Conservation (phyloP, 2,329 filamentous ascomycete species). For the Moelleriella libera region DNA sequence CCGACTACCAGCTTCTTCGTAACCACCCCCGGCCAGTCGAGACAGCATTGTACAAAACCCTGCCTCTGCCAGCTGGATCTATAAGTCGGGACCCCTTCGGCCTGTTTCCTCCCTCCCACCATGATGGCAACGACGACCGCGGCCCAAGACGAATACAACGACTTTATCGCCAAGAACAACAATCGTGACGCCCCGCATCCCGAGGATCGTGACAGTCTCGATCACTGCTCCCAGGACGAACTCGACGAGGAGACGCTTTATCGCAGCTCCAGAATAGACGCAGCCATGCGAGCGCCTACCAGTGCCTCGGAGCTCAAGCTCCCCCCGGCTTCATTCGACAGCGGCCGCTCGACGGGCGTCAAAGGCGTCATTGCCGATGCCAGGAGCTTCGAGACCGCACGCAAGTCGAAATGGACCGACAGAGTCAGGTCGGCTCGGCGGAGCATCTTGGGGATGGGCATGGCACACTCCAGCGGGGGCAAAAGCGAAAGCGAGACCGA, state of each 20-base stretch:
- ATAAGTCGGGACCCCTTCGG: not conserved
- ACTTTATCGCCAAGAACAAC: slow-evolving; percentile 43
- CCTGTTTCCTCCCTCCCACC: slow-evolving; percentile 13
- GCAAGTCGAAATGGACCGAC: slow-evolving; percentile 38
- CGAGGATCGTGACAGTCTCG: slow-evolving; percentile 40
- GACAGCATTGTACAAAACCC: not conserved
- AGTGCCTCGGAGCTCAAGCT: slow-evolving; percentile 40
- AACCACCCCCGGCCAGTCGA: not conserved
- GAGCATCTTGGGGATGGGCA: slow-evolving; percentile 34
- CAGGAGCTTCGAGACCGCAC: slow-evolving; percentile 58
- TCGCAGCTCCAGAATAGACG: slow-evolving; percentile 42
- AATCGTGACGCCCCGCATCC: slow-evolving; percentile 33
- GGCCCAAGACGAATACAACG: slow-evolving; percentile 54
- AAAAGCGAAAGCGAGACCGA: slow-evolving; percentile 33
- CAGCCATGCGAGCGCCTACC: slow-evolving; percentile 50
- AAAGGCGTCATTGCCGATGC: slow-evolving; percentile 83
- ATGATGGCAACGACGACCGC: slow-evolving; percentile 42
- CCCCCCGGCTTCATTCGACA: slow-evolving; percentile 48
- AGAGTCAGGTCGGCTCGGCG: slow-evolving; percentile 36
- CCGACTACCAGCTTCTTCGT: not conserved
- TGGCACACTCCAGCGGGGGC: not conserved
- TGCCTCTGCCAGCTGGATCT: not conserved
- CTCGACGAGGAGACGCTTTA: slow-evolving; percentile 41
- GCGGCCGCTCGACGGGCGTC: slow-evolving; percentile 61
- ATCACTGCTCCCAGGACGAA: slow-evolving; percentile 30